Evolutionary conservation across 1,284 basidiomycete genomes (phyloP), one percentile per base, ranked within the genome.

Genomic region (Naganishia albida): DNA sequence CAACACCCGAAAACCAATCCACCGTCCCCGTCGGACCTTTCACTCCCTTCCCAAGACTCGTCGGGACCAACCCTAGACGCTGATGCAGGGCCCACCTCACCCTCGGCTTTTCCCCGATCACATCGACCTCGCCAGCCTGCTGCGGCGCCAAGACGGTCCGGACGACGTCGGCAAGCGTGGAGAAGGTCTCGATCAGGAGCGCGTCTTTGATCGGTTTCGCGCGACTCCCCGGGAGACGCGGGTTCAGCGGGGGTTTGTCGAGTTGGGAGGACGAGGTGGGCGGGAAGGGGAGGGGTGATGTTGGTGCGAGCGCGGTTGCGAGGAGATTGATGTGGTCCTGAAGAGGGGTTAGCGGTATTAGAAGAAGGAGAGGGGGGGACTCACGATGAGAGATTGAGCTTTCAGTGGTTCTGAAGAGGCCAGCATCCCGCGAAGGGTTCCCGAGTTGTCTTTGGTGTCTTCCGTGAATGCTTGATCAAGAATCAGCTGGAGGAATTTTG

Each of bases 41-140:
- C 30, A 20, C 53, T n/a, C 62, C 28, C 28, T 53, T 53, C 7
- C 7, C 34, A 15, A 30, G 6, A 15, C 15, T 16, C 15, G 50
- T 13, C 4, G 34, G 34, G 3, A 18, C 34, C n/a, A 7, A 10
- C 12, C 34, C 46, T 1, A 60, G 30, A 10, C 57, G 57, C 51
- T 65, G 64, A 65, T 65, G 64, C 51, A 65, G 49, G 10, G 64
- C 64, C 64, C 64, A 65, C 28, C 39, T 26, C 4, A 60, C n/a
- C 18, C 34, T 34, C 18, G 51, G 51, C 8, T 16, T 2, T 16
- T 30, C 30, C 34, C 18, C n/a, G 49, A 34, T 13, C 23, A 28
- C 25, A 28, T 34, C 28, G 13, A 6, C 13, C 15, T 51, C 26
- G 4, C 28, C 28, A 15, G 10, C 10, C 28, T 16, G 7, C 51